Evolutionary conservation across 169 alveolate genomes (phyloP).

Genomic region (Ichthyophthirius multifiliis): DNA sequence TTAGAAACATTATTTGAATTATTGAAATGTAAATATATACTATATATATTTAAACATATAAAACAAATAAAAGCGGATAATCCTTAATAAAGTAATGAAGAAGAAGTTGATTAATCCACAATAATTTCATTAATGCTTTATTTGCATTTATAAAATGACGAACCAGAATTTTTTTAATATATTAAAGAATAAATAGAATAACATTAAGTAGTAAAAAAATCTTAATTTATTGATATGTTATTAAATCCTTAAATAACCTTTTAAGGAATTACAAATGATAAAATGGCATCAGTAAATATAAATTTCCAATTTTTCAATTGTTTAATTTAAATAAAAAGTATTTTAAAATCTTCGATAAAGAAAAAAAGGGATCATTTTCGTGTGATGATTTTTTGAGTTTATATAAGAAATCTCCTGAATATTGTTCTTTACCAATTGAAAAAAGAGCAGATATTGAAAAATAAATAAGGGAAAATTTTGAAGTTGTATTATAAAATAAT

Average conservation of each 20-base stretch:
- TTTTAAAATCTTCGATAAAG: neutral
- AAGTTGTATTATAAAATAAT: neutral
- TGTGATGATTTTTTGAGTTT: neutral
- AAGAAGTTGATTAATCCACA: neutral
- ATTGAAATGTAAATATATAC: no score
- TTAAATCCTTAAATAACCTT: neutral
- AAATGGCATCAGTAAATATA: neutral
- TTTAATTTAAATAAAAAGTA: neutral
- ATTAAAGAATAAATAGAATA: neutral
- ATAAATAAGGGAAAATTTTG: neutral
- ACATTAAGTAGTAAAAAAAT: neutral
- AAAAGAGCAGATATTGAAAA: neutral
- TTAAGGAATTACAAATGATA: neutral
- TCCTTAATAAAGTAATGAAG: neutral
- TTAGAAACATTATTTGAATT: no score
- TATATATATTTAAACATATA: no score
- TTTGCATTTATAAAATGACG: neutral
- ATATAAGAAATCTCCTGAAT: neutral
- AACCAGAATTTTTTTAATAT: conserved; percentile 2
- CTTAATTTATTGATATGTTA: neutral
- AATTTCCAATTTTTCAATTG: neutral
- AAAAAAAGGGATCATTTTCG: neutral
- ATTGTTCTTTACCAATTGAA: neutral
- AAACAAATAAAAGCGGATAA: neutral
- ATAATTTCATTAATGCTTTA: neutral